A percentile compares a stretch with the other conserved stretches of the same genome.
phyloP scores from a whole-genome alignment of 192 early-diverging fungal genomes.

The Physocladia obscura region DNA sequence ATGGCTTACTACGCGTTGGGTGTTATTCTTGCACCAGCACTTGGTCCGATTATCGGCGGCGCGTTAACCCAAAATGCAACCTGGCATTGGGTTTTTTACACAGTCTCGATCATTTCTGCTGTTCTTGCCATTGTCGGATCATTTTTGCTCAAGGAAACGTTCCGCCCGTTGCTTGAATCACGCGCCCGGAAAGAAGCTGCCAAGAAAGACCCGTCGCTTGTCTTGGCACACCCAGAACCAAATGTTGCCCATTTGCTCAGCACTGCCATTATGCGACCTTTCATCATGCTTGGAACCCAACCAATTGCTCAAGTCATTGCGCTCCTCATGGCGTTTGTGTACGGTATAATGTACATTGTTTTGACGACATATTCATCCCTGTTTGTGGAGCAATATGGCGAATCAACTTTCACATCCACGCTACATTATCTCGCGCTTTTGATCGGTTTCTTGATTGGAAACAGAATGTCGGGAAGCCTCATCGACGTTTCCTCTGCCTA shows the following conservation, averaged over 20 bases:
- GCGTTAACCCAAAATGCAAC: conserved; percentile 46
- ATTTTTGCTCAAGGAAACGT: conserved; percentile 62
- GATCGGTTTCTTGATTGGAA: conserved; percentile 21
- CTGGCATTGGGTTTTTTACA: conserved; percentile 64
- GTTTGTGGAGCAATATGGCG: conserved; percentile 7
- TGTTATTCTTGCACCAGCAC: conserved; percentile 48
- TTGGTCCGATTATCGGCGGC: conserved; percentile 58
- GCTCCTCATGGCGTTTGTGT: conserved; percentile 19
- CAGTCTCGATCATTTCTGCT: conserved; percentile 55
- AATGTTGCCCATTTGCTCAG: neutral
- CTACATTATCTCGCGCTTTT: conserved; percentile 11
- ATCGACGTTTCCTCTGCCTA: neutral
- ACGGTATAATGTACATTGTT: conserved; percentile 25
- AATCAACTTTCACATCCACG: neutral
- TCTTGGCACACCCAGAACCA: neutral
- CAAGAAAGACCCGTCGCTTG: too few species aligned
- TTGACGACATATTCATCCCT: conserved; percentile 11
- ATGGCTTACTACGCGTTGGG: conserved; percentile 54
- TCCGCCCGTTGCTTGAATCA: neutral
- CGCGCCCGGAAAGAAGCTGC: neutral
- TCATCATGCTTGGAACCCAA: conserved; percentile 18
- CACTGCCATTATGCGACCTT: neutral
- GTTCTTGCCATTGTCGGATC: conserved; percentile 45
- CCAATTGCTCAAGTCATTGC: conserved; percentile 8
- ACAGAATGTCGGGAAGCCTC: neutral